Evolutionary conservation across 208 protist genomes (phyloP), one percentile per base, ranked within the genome.

Genomic region (Leishmania martiniquensis): DNA sequence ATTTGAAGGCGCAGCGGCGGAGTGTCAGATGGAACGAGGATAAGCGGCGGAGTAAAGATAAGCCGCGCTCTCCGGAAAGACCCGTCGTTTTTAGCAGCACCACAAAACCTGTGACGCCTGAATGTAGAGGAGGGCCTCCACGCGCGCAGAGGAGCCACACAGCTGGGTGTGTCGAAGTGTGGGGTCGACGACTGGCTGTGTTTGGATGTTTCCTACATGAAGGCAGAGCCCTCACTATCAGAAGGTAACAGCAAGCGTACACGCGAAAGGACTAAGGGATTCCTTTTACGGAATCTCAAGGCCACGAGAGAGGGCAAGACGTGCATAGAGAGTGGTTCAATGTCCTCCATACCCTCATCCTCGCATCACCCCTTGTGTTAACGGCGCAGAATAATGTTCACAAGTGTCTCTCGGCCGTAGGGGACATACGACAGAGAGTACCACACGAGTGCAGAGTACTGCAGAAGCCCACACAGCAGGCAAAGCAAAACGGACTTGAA

Each of bases 371-470:
- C 6, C 0, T 3, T 39, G 7, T 12, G 42, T 69, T 37, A 85
- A 9, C 76, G 79, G 9, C 83, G 74, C 51, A 89, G 83, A 15
- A 96, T 22, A 45, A 92, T 86, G 47, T 60, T 77, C 39, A 86
- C 63, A 0, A 95, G 76, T 9, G 85, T 85, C 67, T 97, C 91
- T 29, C 87, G 86, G 20, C 93, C 95, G 71, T 96, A 97, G 25
- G 95, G 95, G 34, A 98, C 85, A 79, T 98, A 98, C 1, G 93
- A 97, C 22, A 98, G 88, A 17, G 89, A 92, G 80, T 98, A 98
- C 95, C 95, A 98, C 68, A 91, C 77, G 15, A 98, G 76, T 12
- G 89, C 86, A 4, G 69, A 71, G 70, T 98, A 98, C 85, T 98
- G 94, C 2, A 96, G 37, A 32, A 97, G 54, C n/a, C 92, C 89